phyloP scores from a whole-genome alignment of 441 rosid genomes.

The Bruguiera hainesii region DNA sequence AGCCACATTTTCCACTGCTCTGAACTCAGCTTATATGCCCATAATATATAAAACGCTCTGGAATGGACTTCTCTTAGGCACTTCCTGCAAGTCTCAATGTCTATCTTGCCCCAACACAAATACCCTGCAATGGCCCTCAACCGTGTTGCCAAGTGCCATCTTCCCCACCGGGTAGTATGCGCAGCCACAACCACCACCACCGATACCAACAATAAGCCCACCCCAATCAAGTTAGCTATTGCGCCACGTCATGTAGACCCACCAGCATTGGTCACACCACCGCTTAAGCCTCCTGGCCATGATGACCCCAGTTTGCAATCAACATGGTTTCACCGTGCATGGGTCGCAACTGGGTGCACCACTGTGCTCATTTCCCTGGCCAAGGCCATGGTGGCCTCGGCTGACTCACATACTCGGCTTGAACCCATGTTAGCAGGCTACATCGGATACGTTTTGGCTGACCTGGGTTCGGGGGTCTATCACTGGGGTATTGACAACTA shows the following conservation, averaged over 20 bases:
- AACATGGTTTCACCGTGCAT: conserved; percentile 69
- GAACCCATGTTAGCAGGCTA: conserved; percentile 65
- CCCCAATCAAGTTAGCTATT: conserved; percentile 23
- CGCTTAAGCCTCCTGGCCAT: conserved; percentile 26
- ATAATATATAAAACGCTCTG: background rate
- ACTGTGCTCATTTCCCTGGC: conserved; percentile 52
- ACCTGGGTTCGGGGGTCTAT: conserved; percentile 79
- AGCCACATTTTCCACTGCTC: conserved; percentile 24
- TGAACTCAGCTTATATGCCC: background rate
- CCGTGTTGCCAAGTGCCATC: conserved; percentile 25
- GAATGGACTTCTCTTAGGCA: conserved; percentile 12
- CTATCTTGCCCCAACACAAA: conserved; percentile 41
- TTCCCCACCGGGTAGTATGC: conserved; percentile 12
- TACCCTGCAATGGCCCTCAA: conserved; percentile 31
- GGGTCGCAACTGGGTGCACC: conserved; percentile 76
- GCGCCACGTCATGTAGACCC: conserved; percentile 25
- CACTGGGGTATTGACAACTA: conserved; percentile 94
- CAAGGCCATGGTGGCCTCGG: conserved; percentile 45
- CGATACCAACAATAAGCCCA: conserved; percentile 32
- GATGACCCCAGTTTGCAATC: conserved; percentile 58
- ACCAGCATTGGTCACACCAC: conserved; percentile 11
- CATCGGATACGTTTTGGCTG: conserved; percentile 68
- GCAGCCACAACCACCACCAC: conserved; percentile 31
- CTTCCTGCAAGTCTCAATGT: conserved; percentile 33
- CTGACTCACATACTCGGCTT: conserved; percentile 44